phyloP scores from a whole-genome alignment of 139 green algal genomes.

The Gonium pectorale region DNA sequence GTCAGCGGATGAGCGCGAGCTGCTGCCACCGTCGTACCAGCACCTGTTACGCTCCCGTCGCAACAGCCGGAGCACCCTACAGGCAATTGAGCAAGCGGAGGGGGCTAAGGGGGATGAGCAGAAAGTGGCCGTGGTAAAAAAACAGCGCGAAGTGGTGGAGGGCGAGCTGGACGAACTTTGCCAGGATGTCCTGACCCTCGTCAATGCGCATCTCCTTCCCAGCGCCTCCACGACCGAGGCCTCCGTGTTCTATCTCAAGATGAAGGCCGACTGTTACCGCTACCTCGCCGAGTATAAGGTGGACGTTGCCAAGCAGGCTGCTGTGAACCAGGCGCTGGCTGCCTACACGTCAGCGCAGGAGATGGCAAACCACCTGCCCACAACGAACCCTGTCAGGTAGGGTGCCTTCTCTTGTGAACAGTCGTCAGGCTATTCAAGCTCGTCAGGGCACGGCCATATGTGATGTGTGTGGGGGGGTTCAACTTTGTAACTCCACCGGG shows the following conservation, averaged over 20 bases:
- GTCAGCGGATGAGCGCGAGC: constrained; percentile 96
- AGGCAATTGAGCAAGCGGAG: constrained; percentile 97
- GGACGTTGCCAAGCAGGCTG: constrained; percentile 90
- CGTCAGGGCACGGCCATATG: too few relatives aligned
- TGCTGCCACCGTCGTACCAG: constrained; percentile 92
- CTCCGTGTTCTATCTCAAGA: constrained; percentile 98
- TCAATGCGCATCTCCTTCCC: constrained; percentile 97
- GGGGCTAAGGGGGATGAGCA: constrained; percentile 95
- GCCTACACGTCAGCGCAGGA: constrained; percentile 96
- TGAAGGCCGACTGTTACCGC: constrained; percentile 96
- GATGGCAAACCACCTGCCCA: constrained; percentile 79
- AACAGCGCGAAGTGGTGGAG: constrained; percentile 77
- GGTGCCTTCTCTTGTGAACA: too few relatives aligned
- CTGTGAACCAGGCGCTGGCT: constrained; percentile 92
- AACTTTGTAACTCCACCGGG: too few relatives aligned
- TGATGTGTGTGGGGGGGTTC: neutral
- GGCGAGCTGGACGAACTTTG: constrained; percentile 94
- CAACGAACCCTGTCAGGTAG: constrained; percentile 95
- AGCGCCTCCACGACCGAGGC: constrained; percentile 93
- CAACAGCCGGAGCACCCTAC: constrained; percentile 97
- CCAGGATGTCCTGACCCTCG: constrained; percentile 89
- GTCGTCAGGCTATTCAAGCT: too few relatives aligned
- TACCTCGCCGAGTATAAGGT: constrained; percentile 99
- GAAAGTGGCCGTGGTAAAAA: constrained; percentile 87
- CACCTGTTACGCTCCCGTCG: constrained; percentile 95